These are phyloP conservation scores for Pachysandra terminalis DNA, from an alignment of 164 flowering plant species.

Conservation along the genomic window DNA sequence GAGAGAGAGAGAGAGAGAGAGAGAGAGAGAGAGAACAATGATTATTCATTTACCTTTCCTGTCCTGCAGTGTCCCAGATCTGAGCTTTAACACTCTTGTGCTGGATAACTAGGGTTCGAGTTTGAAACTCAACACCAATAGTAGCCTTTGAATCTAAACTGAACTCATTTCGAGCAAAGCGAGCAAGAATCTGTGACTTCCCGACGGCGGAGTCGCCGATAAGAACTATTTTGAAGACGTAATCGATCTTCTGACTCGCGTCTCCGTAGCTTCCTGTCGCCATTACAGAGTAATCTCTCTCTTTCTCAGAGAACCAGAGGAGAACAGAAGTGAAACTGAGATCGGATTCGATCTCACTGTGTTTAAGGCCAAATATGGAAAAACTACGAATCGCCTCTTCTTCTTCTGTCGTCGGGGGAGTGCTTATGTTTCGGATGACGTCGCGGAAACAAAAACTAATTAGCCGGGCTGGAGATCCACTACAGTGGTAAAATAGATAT, in stretches of 20 bases:
- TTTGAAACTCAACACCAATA: conserved; percentile 80
- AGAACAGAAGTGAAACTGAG: too few species aligned
- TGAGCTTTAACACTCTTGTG: conserved; percentile 86
- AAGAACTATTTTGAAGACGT: conserved; percentile 81
- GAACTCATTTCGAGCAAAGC: conserved; percentile 78
- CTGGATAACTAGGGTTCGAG: conserved; percentile 61
- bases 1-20: neutral
- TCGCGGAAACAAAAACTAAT: too few species aligned
- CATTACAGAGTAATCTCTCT: conserved; percentile 20
- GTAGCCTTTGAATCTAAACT: conserved; percentile 80
- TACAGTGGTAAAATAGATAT: too few species aligned
- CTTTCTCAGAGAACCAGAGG: too few species aligned
- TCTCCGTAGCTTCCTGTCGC: conserved; percentile 51
- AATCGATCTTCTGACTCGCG: conserved; percentile 64
- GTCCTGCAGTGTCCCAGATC: conserved; percentile 98
- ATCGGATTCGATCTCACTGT: too few species aligned
- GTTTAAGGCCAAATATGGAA: too few species aligned
- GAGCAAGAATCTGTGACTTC: conserved; percentile 75
- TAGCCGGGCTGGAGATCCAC: too few species aligned
- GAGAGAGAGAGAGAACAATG: neutral
- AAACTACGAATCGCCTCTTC: too few species aligned
- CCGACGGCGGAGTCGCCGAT: conserved; percentile 92
- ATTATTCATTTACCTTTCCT: conserved; percentile 46
- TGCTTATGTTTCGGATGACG: too few species aligned
- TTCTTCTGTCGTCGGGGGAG: too few species aligned